Conservation (phyloP, 768 basidiomycete genomes). For the Lactarius trivialis region DNA sequence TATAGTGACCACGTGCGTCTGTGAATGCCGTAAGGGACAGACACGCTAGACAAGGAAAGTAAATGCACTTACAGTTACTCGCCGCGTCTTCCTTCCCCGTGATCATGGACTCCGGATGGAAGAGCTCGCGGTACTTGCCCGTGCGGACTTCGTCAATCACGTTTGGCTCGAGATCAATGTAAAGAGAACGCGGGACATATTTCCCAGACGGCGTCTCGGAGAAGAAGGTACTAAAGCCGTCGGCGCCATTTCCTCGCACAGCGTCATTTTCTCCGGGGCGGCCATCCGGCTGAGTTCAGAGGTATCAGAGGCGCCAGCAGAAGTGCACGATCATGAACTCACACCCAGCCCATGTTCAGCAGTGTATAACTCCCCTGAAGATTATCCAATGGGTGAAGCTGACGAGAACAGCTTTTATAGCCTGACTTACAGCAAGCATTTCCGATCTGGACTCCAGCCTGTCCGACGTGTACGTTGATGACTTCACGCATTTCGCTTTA, state of each 20-base stretch:
- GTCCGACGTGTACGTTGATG: slow-evolving; percentile 97
- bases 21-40: background rate
- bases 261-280: slow-evolving; percentile 76
- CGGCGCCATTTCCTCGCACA: slow-evolving; percentile 55
- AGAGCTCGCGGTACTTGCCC: slow-evolving; percentile 92
- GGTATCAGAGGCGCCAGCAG: slow-evolving; percentile 18
- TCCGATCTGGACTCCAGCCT: slow-evolving; percentile 96
- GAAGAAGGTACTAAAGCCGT: slow-evolving; percentile 99
- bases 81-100: slow-evolving; percentile 99
- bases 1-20: slow-evolving; percentile 99
- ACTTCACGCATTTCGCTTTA: slow-evolving; percentile 77
- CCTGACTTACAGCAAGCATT: slow-evolving; percentile 91
- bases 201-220: slow-evolving; percentile 95
- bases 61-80: slow-evolving; percentile 76
- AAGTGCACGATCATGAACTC: slow-evolving; percentile 31
- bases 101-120: slow-evolving; percentile 98
- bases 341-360: slow-evolving; percentile 97
- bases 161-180: slow-evolving; percentile 95
- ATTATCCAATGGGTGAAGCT: slow-evolving; percentile 10
- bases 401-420: slow-evolving; percentile 15
- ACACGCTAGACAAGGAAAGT: background rate
- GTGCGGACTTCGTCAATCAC: slow-evolving; percentile 97
- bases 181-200: slow-evolving; percentile 95
- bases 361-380: slow-evolving; percentile 93
- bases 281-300: slow-evolving; percentile 74